A percentile compares a stretch with the other conserved stretches of the same genome.
Evolutionary conservation across 305 asterid genomes (phyloP).

Genomic region (Fraxinus nigra): DNA sequence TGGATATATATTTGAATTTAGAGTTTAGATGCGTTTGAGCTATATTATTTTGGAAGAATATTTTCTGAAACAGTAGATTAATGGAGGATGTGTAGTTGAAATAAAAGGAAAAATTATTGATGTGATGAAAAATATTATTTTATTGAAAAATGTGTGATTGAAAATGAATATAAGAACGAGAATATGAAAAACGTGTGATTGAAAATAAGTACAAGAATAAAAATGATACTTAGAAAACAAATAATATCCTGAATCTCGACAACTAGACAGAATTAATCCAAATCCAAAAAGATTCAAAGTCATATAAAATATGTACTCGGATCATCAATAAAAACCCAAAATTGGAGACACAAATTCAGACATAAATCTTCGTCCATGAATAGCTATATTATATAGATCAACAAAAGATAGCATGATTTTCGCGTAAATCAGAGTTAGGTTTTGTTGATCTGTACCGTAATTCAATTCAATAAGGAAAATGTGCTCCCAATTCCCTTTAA

Average conservation of each 20-base stretch:
- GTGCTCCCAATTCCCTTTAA: neutral
- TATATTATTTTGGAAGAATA: too few relatives aligned
- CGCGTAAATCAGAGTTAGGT: neutral
- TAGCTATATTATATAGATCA: neutral
- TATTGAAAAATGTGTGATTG: too few relatives aligned
- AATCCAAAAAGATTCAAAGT: neutral
- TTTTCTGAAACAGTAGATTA: too few relatives aligned
- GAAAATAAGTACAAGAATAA: too few relatives aligned
- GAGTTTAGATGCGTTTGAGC: neutral
- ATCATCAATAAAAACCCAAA: neutral
- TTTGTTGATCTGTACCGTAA: neutral
- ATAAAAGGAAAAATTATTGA: too few relatives aligned
- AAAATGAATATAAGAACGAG: too few relatives aligned
- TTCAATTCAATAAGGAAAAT: neutral
- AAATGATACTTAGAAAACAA: neutral
- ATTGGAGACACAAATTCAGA: neutral
- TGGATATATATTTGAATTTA: neutral
- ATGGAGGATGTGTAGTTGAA: too few relatives aligned
- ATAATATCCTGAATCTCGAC: neutral
- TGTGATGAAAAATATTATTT: too few relatives aligned
- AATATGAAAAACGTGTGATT: too few relatives aligned
- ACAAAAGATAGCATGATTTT: neutral
- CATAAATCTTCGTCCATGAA: neutral
- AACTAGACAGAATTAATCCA: neutral
- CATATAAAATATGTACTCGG: neutral